phyloP scores from a whole-genome alignment of 371 early-diverging fungal species.

The Mortierella sp. region DNA sequence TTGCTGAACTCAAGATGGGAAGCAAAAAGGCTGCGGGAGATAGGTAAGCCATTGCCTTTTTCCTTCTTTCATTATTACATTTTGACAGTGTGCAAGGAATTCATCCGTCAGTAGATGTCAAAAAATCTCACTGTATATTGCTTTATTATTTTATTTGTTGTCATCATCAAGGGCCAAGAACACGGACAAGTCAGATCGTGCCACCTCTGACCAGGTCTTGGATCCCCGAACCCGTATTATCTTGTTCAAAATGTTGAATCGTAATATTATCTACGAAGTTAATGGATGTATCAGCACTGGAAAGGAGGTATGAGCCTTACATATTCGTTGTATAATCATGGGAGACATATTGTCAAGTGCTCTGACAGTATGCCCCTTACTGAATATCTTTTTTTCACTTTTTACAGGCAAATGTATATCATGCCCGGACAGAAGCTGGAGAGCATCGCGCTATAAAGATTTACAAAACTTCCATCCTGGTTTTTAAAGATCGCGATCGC shows the following conservation, averaged over 20 bases:
- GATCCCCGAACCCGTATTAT: constrained; percentile 98
- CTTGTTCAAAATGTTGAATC: constrained; percentile 95
- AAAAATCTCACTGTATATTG: too few relatives aligned
- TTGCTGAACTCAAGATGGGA: constrained; percentile 72
- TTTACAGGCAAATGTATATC: constrained; percentile 93
- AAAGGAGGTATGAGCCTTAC: constrained; percentile 81
- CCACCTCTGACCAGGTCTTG: constrained; percentile 98
- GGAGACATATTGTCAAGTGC: neutral
- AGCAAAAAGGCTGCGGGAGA: constrained; percentile 88
- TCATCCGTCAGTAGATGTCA: neutral
- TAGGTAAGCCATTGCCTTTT: constrained; percentile 57
- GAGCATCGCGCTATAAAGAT: constrained; percentile 97
- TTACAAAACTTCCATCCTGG: constrained; percentile 99
- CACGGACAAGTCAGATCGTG: constrained; percentile 96
- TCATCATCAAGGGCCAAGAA: constrained; percentile 33
- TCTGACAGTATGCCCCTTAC: neutral
- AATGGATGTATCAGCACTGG: constrained; percentile 99
- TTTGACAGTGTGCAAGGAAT: neutral
- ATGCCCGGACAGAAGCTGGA: constrained; percentile 89
- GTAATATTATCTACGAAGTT: constrained; percentile 91
- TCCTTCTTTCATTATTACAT: constrained; percentile 1
- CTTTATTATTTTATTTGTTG: too few relatives aligned
- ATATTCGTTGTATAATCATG: constrained; percentile 16
- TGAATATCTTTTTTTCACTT: neutral
- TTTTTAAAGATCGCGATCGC: constrained; percentile 98